Conservation (phyloP, 257 asterid genomes). For the Mentha longifolia region DNA sequence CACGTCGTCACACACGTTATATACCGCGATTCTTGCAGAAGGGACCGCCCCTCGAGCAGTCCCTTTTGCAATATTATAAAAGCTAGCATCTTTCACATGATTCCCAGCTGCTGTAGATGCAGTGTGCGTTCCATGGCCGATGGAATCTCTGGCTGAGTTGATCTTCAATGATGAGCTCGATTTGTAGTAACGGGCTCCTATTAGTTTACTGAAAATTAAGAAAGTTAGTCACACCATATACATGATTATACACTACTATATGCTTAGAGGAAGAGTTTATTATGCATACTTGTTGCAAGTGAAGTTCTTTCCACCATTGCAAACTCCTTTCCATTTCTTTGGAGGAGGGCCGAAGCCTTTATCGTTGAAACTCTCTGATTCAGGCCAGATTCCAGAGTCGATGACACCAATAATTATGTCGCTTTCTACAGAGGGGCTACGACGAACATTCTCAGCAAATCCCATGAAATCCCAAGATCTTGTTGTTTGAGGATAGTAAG, state of each 20-base stretch:
- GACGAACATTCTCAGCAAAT: constrained; percentile 24
- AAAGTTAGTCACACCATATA: background rate
- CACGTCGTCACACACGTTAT: constrained; percentile 31
- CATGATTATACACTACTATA: background rate
- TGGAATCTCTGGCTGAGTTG: constrained; percentile 33
- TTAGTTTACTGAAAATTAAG: constrained; percentile 40
- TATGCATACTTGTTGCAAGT: constrained; percentile 48
- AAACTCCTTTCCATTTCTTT: constrained; percentile 52
- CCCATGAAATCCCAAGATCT: constrained; percentile 57
- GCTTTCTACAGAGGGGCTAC: constrained; percentile 39
- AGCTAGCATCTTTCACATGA: constrained; percentile 40
- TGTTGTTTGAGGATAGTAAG: constrained; percentile 42
- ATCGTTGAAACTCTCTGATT: constrained; percentile 45
- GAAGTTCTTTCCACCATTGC: constrained; percentile 48
- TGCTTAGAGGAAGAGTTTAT: background rate
- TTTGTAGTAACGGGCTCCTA: constrained; percentile 47
- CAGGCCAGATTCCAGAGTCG: constrained; percentile 53
- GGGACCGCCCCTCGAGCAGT: constrained; percentile 52
- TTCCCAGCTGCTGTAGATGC: constrained; percentile 55
- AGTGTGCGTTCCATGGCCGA: constrained; percentile 52
- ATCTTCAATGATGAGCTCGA: background rate
- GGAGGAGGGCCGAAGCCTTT: constrained; percentile 46
- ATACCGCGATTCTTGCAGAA: constrained; percentile 48
- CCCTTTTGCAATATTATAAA: constrained; percentile 45
- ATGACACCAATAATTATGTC: constrained; percentile 47